Evolutionary conservation across 2,329 filamentous ascomycete species (phyloP).

Genomic region (Fusarium sp.): DNA sequence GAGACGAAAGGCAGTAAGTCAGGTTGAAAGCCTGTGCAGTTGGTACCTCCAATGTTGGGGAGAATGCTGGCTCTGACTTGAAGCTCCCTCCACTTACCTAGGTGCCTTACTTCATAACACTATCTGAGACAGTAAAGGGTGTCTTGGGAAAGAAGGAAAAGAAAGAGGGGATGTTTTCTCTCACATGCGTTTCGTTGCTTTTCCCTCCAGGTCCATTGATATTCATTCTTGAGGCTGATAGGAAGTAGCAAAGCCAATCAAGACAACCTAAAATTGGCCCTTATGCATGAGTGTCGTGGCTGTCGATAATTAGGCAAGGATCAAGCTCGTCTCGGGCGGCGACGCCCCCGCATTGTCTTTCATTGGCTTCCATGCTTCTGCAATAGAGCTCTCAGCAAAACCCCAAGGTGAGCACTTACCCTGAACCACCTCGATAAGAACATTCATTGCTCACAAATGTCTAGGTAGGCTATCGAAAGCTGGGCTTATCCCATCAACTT

Average conservation of each 20-base stretch:
- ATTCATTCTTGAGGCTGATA: constrained; percentile 14
- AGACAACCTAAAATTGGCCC: constrained; percentile 15
- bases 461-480: background rate
- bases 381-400: background rate
- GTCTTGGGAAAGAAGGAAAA: background rate
- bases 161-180: background rate
- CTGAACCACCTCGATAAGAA: constrained; percentile 11
- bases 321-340: constrained; percentile 28
- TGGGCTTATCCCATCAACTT: background rate
- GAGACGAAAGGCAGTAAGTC: background rate
- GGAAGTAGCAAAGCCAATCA: constrained; percentile 22
- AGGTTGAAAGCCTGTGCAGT: background rate
- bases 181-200: background rate
- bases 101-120: constrained; percentile 2
- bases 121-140: background rate
- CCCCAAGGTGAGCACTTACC: too few species aligned
- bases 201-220: background rate
- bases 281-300: constrained; percentile 60
- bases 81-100: background rate
- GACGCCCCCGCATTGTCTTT: constrained; percentile 32
- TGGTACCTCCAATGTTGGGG: background rate
- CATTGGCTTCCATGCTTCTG: constrained; percentile 26
- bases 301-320: constrained; percentile 50
- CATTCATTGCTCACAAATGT: constrained; percentile 5
- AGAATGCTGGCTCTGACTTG: background rate